phyloP scores from a whole-genome alignment of 192 early-diverging fungal genomes.

The Coemansia sp. region DNA sequence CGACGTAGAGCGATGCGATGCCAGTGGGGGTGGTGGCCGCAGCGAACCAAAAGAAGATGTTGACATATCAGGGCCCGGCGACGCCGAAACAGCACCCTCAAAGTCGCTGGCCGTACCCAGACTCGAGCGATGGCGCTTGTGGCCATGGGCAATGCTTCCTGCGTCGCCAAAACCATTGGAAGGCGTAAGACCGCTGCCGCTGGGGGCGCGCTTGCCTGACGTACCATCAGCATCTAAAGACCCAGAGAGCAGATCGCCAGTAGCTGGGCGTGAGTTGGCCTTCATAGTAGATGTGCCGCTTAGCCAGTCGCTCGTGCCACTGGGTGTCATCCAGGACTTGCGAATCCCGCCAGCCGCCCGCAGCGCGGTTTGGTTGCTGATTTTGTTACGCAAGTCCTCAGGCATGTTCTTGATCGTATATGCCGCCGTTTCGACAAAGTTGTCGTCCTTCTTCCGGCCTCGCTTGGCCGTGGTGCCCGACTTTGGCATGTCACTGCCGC shows the following conservation, averaged over 20 bases:
- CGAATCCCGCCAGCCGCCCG: slow-evolving; percentile 59
- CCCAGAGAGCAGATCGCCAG: background rate
- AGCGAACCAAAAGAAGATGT: slow-evolving; percentile 8
- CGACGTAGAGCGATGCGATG: slow-evolving; percentile 39
- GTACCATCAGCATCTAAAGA: background rate
- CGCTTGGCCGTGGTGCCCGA: slow-evolving; percentile 38
- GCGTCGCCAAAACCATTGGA: slow-evolving; percentile 3
- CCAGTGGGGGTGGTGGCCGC: slow-evolving; percentile 15
- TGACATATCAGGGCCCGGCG: slow-evolving; percentile 25
- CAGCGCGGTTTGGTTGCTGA: slow-evolving; percentile 64
- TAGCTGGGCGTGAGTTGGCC: slow-evolving; percentile 4
- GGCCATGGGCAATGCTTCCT: slow-evolving; percentile 8
- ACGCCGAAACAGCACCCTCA: slow-evolving; percentile 22
- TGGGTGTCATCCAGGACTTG: slow-evolving; percentile 62
- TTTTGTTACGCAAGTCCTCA: slow-evolving; percentile 58
- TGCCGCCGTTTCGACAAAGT: slow-evolving; percentile 31
- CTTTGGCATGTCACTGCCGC: slow-evolving; percentile 37
- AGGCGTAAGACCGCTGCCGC: slow-evolving; percentile 3
- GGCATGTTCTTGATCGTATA: slow-evolving; percentile 57
- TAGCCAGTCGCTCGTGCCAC: slow-evolving; percentile 28
- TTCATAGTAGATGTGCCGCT: slow-evolving; percentile 9
- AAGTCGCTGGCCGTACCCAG: slow-evolving; percentile 31
- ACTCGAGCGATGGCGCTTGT: slow-evolving; percentile 38
- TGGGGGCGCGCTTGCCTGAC: slow-evolving; percentile 17
- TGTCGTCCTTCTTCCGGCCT: slow-evolving; percentile 55